These are phyloP conservation scores for Coprinellus aureogranulatus DNA, from an alignment of 768 basidiomycete species.

Conservation along the genomic window DNA sequence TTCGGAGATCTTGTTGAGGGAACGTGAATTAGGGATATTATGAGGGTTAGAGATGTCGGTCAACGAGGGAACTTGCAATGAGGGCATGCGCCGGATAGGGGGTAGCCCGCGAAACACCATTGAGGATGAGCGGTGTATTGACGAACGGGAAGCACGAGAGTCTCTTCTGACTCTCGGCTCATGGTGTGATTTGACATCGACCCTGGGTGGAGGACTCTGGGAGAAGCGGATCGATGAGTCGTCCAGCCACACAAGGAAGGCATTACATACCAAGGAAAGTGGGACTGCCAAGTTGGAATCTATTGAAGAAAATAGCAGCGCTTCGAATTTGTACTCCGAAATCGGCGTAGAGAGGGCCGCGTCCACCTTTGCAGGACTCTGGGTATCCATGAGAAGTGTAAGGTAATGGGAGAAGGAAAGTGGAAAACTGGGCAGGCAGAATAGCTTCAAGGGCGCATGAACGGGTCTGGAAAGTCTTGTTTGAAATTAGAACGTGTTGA, in stretches of 20 bases:
- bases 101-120: slow-evolving; percentile 9
- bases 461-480: not conserved
- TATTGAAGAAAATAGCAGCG: slow-evolving; percentile 7
- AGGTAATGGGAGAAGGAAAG: not conserved
- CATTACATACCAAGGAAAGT: slow-evolving; percentile 9
- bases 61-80: slow-evolving; percentile 9
- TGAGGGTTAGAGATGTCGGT: slow-evolving; percentile 11
- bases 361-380: not conserved
- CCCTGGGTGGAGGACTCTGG: slow-evolving; percentile 5
- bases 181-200: slow-evolving; percentile 8
- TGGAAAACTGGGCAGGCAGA: not conserved
- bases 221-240: not conserved
- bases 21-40: slow-evolving; percentile 5
- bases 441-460: not conserved
- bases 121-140: slow-evolving; percentile 10
- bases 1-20: slow-evolving; percentile 11
- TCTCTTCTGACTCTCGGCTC: slow-evolving; percentile 5
- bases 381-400: not conserved
- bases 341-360: not conserved
- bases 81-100: slow-evolving; percentile 9
- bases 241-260: not conserved
- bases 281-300: slow-evolving; percentile 6
- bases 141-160: slow-evolving; percentile 7
- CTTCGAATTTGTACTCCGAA: slow-evolving; percentile 4
- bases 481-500: not conserved